Conservation (phyloP, 73 alveolate genomes). For the Tetrahymena elliotti region DNA sequence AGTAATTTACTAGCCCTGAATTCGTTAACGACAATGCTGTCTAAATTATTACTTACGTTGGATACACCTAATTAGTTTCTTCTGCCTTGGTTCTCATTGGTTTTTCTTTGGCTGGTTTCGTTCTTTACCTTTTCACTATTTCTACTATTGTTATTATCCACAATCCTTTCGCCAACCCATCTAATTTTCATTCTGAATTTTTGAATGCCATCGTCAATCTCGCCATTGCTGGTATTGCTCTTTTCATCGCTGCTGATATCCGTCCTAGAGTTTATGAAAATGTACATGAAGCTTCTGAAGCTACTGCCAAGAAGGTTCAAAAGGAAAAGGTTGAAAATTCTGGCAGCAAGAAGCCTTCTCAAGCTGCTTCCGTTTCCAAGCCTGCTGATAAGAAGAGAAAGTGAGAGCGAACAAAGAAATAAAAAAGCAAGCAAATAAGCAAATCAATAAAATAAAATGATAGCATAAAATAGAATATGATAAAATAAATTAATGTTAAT, state of each 20-base stretch:
- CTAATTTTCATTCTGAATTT: neutral
- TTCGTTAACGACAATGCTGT: neutral
- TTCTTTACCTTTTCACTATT: neutral
- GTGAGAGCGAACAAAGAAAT: no score
- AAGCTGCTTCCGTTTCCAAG: neutral
- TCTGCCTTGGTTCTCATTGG: neutral
- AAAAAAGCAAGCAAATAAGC: no score
- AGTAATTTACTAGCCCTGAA: neutral
- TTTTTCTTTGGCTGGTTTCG: neutral
- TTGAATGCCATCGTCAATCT: neutral
- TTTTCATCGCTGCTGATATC: neutral
- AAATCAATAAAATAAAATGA: no score
- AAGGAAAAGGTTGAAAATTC: neutral
- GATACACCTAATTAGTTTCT: neutral
- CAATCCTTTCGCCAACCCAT: neutral
- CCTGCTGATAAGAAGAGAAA: neutral
- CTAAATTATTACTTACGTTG: neutral
- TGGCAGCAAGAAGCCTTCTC: neutral
- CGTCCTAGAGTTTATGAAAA: neutral
- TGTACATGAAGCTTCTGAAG: neutral
- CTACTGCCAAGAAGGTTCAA: neutral
- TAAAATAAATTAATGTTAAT: neutral
- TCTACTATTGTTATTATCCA: neutral
- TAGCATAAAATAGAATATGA: neutral
- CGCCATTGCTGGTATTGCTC: constrained; percentile 1